Evolutionary conservation across 2,329 filamentous ascomycete genomes (phyloP).

Genomic region (Alternaria incomplexa): DNA sequence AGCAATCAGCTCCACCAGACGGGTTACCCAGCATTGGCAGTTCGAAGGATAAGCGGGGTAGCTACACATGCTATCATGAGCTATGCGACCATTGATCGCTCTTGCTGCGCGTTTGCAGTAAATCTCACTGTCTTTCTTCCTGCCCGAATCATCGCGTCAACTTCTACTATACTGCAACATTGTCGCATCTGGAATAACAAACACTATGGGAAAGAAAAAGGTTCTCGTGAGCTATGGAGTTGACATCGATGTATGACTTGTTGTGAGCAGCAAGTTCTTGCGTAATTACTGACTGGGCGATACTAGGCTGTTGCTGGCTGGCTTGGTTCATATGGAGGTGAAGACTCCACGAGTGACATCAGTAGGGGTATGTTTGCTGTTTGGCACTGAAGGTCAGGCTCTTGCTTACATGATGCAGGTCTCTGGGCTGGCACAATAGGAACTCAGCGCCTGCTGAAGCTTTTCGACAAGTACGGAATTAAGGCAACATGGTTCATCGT

Average conservation of each 20-base stretch:
- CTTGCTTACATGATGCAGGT: slow-evolving; percentile 48
- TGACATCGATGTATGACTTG: slow-evolving; percentile 63
- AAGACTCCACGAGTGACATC: slow-evolving; percentile 75
- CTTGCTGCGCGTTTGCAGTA: background rate
- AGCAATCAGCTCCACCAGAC: slow-evolving; percentile 1
- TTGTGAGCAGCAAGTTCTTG: slow-evolving; percentile 53
- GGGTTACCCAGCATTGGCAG: background rate
- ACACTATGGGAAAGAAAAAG: slow-evolving; percentile 57
- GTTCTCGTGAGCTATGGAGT: slow-evolving; percentile 69
- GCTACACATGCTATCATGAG: slow-evolving; percentile 11
- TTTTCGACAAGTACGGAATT: slow-evolving; percentile 77
- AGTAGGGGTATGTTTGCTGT: slow-evolving; percentile 61
- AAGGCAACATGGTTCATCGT: slow-evolving; percentile 73
- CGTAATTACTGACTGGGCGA: background rate
- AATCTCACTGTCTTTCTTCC: background rate
- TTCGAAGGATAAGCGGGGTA: slow-evolving; percentile 18
- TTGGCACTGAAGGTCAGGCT: background rate
- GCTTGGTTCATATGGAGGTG: slow-evolving; percentile 76
- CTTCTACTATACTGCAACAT: background rate
- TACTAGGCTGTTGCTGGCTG: slow-evolving; percentile 66
- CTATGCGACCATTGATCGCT: background rate
- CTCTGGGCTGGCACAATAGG: slow-evolving; percentile 75
- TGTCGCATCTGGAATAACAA: background rate
- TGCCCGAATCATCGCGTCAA: too few relatives aligned
- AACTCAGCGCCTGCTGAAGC: slow-evolving; percentile 69